A percentile compares a stretch with the other conserved stretches of the same genome.
Conservation (phyloP, 2,329 filamentous ascomycete genomes). For the Calonectria montana region DNA sequence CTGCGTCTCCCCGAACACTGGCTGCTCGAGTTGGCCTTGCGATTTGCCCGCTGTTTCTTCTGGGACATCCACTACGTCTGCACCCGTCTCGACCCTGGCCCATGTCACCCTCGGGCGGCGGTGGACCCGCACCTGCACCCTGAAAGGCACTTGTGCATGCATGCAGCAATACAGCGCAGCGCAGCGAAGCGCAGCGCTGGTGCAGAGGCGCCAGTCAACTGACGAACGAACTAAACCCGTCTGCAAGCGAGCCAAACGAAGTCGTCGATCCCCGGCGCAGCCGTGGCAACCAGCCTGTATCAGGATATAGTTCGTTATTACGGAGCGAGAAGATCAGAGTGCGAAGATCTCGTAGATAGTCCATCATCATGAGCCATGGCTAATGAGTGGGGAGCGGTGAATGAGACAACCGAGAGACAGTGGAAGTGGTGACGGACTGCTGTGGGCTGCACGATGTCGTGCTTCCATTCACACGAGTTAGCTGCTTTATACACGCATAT, state of each 20-base stretch:
- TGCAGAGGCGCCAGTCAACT: conserved; percentile 19
- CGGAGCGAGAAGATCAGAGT: neutral
- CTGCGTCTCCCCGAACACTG: conserved; percentile 30
- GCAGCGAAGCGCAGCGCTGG: conserved; percentile 9
- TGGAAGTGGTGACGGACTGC: conserved; percentile 33
- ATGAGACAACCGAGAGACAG: conserved; percentile 34
- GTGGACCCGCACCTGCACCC: conserved; percentile 44
- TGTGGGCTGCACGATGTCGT: conserved; percentile 41
- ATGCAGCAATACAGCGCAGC: conserved; percentile 32
- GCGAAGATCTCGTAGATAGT: neutral
- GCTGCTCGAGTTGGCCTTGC: conserved; percentile 26
- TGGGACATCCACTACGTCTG: conserved; percentile 20
- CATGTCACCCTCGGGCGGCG: conserved; percentile 31
- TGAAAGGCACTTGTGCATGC: conserved; percentile 38
- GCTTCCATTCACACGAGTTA: conserved; percentile 34
- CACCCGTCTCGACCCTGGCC: conserved; percentile 26
- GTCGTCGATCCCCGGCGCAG: conserved; percentile 3
- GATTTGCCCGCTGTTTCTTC: conserved; percentile 41
- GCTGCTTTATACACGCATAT: conserved; percentile 23
- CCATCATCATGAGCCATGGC: conserved; percentile 12
- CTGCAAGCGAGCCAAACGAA: conserved; percentile 24
- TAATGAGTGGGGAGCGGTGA: conserved; percentile 39
- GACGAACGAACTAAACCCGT: conserved; percentile 24
- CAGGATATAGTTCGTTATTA: neutral
- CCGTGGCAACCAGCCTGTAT: conserved; percentile 18